Base-by-base conservation (phyloP, 352 stramenopile species). In the Blastocystis sp. region DNA sequence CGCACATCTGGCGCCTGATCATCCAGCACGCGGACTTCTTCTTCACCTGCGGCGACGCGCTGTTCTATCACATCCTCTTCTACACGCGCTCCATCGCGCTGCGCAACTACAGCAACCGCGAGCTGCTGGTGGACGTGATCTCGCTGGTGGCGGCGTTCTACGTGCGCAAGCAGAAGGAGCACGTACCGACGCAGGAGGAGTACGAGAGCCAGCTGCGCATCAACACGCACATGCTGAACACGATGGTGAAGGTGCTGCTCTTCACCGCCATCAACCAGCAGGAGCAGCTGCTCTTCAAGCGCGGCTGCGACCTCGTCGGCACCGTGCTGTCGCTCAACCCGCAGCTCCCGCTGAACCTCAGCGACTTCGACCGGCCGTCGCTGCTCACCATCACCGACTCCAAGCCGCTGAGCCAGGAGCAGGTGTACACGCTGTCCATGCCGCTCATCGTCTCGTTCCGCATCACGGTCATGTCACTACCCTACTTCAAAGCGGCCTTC, bases 1-100 rank as follows among this genome's bases (percentile, higher is more conserved):
- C 45, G 40, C 74, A 84, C 23, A 69, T 84, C 56, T 84, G 52
- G 74, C 67, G 45, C 9, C 53, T 84, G 41, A 64, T 84, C 17
- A 84, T 84, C 40, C 74, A 84, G 53, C 61, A 53, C 17, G n/a
- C 74, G 9, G 74, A 84, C 38, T 69, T 84, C 52, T 84, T 84
- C 48, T 84, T 69, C 45, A 28, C 60, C 48, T 62, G 28, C 21
- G 74, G 74, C 34, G 74, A 84, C 23, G 28, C 17, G 17, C 60
- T 84, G 38, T 84, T 84, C 56, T 69, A 48, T 14, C 53, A 69
- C 14, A 69, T 84, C 45, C 52, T 67, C n/a, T 69, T 41, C 59
- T 84, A 43, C 41, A 59, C 56, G 11, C 40, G 66, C 21, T 59
- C 45, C 1, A 28, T 67, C n/a, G 23, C 66, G 2, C 21, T 76